A percentile compares a stretch with the other conserved stretches of the same genome.
Evolutionary conservation across 371 early-diverging fungal species (phyloP).

Genomic region (Paraphysoderma sedebokerense): DNA sequence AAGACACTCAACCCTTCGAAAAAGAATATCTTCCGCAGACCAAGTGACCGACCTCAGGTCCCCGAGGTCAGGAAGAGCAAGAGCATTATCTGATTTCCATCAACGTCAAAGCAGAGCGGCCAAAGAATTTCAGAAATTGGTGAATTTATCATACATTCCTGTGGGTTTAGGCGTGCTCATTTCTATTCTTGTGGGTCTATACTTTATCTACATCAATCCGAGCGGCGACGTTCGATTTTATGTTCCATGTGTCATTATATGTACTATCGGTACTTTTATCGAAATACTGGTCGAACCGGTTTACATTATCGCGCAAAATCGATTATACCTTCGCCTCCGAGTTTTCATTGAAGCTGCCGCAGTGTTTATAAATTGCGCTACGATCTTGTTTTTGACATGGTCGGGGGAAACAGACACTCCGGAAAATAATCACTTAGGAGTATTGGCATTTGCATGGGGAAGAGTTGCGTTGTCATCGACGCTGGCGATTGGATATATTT

Average conservation of each 20-base stretch:
- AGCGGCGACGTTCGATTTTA: slow-evolving; percentile 17
- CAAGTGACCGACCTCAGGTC: too few relatives aligned
- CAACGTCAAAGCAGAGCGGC: too few relatives aligned
- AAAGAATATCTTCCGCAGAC: too few relatives aligned
- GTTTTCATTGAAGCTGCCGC: slow-evolving; percentile 67
- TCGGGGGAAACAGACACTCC: slow-evolving; percentile 18
- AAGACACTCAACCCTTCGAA: too few relatives aligned
- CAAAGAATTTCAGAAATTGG: slow-evolving; percentile 40
- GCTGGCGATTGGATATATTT: slow-evolving; percentile 34
- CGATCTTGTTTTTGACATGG: slow-evolving; percentile 42
- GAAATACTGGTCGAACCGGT: slow-evolving; percentile 72
- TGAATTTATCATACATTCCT: slow-evolving; percentile 63
- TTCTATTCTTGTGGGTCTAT: slow-evolving; percentile 6
- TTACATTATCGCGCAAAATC: slow-evolving; percentile 50
- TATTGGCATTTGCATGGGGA: slow-evolving; percentile 58
- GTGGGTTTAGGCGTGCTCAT: slow-evolving; percentile 37
- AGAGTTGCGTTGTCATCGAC: slow-evolving; percentile 43
- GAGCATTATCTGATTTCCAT: too few relatives aligned
- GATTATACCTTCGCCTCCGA: slow-evolving; percentile 52
- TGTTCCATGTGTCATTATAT: slow-evolving; percentile 30
- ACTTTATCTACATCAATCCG: slow-evolving; percentile 12
- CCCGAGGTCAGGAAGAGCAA: too few relatives aligned
- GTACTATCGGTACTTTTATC: slow-evolving; percentile 47
- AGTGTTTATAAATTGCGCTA: slow-evolving; percentile 47
- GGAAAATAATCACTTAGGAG: slow-evolving; percentile 26